Evolutionary conservation across 768 basidiomycete species (phyloP).

Genomic region (Hypsizygus marmoreus): DNA sequence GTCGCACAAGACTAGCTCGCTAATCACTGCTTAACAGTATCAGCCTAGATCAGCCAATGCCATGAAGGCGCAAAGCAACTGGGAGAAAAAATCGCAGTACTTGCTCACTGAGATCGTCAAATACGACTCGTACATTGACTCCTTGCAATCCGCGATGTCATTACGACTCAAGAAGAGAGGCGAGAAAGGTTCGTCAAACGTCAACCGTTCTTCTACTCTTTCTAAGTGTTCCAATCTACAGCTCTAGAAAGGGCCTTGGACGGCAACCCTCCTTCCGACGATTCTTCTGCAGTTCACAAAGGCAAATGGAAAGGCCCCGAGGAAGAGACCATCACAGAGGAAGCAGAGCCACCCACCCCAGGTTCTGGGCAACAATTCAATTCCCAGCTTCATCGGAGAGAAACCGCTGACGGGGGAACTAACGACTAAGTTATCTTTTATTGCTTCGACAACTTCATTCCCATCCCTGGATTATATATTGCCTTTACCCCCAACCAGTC

Average conservation of each 20-base stretch:
- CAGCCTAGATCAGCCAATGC: constrained; percentile 73
- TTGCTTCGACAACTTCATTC: neutral
- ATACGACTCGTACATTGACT: constrained; percentile 93
- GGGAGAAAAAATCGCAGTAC: constrained; percentile 91
- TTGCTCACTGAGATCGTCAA: constrained; percentile 92
- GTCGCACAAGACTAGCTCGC: constrained; percentile 15
- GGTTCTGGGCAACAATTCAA: constrained; percentile 26
- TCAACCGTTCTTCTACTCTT: neutral
- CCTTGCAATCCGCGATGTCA: constrained; percentile 79
- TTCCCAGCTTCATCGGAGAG: constrained; percentile 24
- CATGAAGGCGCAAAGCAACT: constrained; percentile 81
- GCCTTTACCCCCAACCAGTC: constrained; percentile 7
- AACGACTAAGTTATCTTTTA: constrained; percentile 20
- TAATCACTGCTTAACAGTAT: constrained; percentile 57
- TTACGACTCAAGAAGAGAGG: constrained; percentile 88
- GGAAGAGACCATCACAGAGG: constrained; percentile 34
- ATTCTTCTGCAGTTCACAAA: constrained; percentile 20
- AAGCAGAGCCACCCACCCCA: constrained; percentile 32
- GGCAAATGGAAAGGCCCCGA: constrained; percentile 35
- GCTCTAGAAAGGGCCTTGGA: constrained; percentile 37
- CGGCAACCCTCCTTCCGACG: constrained; percentile 31
- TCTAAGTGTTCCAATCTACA: constrained; percentile 8
- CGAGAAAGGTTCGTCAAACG: constrained; percentile 71
- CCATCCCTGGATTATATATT: constrained; percentile 5
- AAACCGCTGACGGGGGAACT: constrained; percentile 24